Conservation (phyloP, 2,329 filamentous ascomycete genomes). For the Fusarium sp. region DNA sequence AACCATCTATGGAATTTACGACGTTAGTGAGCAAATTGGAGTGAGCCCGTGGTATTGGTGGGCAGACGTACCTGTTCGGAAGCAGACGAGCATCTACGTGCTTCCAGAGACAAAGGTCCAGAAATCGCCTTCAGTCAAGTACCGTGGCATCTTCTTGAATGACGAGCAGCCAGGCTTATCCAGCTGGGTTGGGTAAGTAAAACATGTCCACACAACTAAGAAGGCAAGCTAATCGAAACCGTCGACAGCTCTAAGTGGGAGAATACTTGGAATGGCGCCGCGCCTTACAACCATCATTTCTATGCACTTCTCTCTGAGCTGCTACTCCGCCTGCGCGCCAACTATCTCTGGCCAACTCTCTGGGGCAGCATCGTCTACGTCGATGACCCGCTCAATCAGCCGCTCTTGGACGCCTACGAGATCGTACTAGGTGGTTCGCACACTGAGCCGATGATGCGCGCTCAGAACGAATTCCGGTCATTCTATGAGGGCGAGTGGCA, state of each 20-base stretch:
- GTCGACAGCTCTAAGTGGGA: constrained; percentile 57
- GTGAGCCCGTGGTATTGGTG: constrained; percentile 72
- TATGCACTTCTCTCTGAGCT: constrained; percentile 81
- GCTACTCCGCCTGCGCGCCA: constrained; percentile 77
- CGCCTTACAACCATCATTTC: constrained; percentile 75
- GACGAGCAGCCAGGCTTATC: constrained; percentile 65
- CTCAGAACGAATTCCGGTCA: constrained; percentile 69
- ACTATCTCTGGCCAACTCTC: constrained; percentile 82
- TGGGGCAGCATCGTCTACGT: constrained; percentile 82
- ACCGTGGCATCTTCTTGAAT: constrained; percentile 75
- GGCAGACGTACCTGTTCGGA: constrained; percentile 69
- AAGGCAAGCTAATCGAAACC: neutral
- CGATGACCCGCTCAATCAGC: constrained; percentile 78
- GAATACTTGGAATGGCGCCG: constrained; percentile 57
- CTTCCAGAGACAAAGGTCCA: constrained; percentile 51
- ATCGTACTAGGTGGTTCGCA: constrained; percentile 82
- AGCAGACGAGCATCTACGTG: constrained; percentile 65
- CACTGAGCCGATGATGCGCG: constrained; percentile 79
- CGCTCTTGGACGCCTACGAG: constrained; percentile 80
- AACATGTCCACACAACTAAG: neutral
- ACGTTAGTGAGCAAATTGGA: constrained; percentile 73
- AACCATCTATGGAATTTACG: constrained; percentile 74
- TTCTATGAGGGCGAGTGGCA: constrained; percentile 76
- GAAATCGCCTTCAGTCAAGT: constrained; percentile 70
- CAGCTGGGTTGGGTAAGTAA: constrained; percentile 61